Conservation (phyloP, 2,329 filamentous ascomycete species). For the Epichloe uncinata region DNA sequence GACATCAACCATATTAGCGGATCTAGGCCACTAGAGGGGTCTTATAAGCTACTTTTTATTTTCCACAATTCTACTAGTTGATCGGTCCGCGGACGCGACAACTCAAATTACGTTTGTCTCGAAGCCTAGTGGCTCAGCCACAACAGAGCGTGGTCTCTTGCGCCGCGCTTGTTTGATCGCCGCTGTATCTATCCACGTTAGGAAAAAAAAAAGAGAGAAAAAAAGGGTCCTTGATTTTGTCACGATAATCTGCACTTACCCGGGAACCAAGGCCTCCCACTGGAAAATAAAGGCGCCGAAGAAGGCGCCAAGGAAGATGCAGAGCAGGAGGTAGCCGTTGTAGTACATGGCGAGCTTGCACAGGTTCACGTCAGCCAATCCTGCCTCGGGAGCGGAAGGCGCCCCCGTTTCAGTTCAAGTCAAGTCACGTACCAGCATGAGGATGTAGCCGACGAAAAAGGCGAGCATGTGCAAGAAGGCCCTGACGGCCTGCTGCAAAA, state of each 20-base stretch:
- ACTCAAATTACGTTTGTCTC: neutral
- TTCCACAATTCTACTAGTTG: too few relatives aligned
- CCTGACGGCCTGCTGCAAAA: constrained; percentile 52
- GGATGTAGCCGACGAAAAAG: constrained; percentile 63
- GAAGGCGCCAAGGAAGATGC: constrained; percentile 64
- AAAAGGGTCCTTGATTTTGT: neutral
- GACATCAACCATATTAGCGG: too few relatives aligned
- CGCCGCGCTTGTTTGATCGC: constrained; percentile 20
- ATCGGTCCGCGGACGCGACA: neutral
- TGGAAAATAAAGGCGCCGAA: constrained; percentile 61
- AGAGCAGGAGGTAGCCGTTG: constrained; percentile 66
- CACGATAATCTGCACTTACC: constrained; percentile 11
- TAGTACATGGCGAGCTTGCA: constrained; percentile 41
- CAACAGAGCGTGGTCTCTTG: constrained; percentile 29
- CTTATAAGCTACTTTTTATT: too few relatives aligned
- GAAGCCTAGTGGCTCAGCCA: constrained; percentile 15
- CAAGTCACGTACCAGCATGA: constrained; percentile 45
- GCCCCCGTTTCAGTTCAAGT: too few relatives aligned
- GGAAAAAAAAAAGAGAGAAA: neutral
- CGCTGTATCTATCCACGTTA: neutral
- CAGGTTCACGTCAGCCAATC: neutral
- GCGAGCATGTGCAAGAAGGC: constrained; percentile 56
- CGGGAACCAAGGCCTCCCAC: constrained; percentile 42
- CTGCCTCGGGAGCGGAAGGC: neutral
- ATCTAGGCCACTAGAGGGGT: too few relatives aligned